Conservation (phyloP, 257 asterid species). For the Oldenlandia corymbosa region DNA sequence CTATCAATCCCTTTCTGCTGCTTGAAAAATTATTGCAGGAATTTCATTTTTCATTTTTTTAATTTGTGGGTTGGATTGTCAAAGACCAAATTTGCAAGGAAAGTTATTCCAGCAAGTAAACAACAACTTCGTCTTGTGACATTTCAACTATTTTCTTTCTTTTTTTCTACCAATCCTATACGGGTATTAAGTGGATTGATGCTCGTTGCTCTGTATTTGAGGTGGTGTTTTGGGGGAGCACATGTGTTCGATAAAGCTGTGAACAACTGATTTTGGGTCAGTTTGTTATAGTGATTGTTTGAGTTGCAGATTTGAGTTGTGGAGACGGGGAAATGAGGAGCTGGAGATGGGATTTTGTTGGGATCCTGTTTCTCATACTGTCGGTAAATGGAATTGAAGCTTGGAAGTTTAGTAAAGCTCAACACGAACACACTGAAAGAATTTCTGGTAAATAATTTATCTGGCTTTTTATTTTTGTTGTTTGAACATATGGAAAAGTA, state of each 20-base stretch:
- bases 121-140: constrained; percentile 43
- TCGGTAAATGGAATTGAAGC: constrained; percentile 27
- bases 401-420: constrained; percentile 32
- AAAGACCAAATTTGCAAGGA: constrained; percentile 38
- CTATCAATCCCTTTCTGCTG: constrained; percentile 9
- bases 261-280: constrained; percentile 7
- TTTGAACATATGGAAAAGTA: too few species aligned
- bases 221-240: constrained; percentile 17
- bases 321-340: constrained; percentile 17
- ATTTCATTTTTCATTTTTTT: constrained; percentile 17
- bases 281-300: neutral
- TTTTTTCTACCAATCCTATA: constrained; percentile 26
- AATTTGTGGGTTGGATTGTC: neutral
- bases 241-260: constrained; percentile 13
- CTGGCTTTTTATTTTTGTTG: neutral
- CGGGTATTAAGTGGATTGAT: constrained; percentile 14
- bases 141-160: constrained; percentile 36
- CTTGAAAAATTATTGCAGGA: constrained; percentile 3
- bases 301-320: constrained; percentile 14
- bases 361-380: constrained; percentile 17
- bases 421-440: constrained; percentile 37
- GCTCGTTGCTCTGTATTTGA: constrained; percentile 6
- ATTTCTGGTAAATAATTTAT: constrained; percentile 36
- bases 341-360: constrained; percentile 21
- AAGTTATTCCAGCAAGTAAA: constrained; percentile 34